These are phyloP conservation scores for Eutrema salsugineum DNA, from an alignment of 441 rosid genomes.

Conservation along the genomic window DNA sequence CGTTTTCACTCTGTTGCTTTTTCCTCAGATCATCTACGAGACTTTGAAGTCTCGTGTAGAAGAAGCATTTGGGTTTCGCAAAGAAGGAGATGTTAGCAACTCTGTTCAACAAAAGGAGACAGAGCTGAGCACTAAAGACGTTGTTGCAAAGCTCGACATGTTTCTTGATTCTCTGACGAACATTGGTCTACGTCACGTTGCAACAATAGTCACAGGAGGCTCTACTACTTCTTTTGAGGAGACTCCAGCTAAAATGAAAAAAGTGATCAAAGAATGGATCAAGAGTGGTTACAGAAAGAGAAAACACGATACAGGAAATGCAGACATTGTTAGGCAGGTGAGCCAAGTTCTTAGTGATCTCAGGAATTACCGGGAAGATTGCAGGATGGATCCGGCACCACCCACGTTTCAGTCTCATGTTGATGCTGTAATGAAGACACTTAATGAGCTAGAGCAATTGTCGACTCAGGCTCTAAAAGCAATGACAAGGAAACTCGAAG, in stretches of 20 bases:
- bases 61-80: slow-evolving; percentile 51
- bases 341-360: slow-evolving; percentile 51
- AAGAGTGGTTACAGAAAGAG: slow-evolving; percentile 23
- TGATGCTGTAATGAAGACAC: slow-evolving; percentile 40
- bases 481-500: slow-evolving; percentile 70
- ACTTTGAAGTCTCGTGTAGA: slow-evolving; percentile 50
- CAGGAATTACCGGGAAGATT: slow-evolving; percentile 42
- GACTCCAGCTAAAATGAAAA: slow-evolving; percentile 59
- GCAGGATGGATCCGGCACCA: slow-evolving; percentile 22
- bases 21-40: slow-evolving; percentile 66
- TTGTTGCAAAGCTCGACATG: slow-evolving; percentile 37
- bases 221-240: slow-evolving; percentile 40
- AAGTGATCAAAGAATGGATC: slow-evolving; percentile 46
- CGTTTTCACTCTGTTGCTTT: background rate
- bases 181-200: slow-evolving; percentile 59
- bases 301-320: slow-evolving; percentile 16
- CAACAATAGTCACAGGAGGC: slow-evolving; percentile 43
- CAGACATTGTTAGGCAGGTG: slow-evolving; percentile 35
- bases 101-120: slow-evolving; percentile 23
- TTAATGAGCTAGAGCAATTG: slow-evolving; percentile 55
- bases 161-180: slow-evolving; percentile 56
- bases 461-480: slow-evolving; percentile 53
- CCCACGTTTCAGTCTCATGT: slow-evolving; percentile 36
- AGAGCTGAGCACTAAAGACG: slow-evolving; percentile 29
- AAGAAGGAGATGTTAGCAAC: slow-evolving; percentile 8